A percentile compares a stretch with the other conserved stretches of the same genome.
phyloP scores from a whole-genome alignment of 2,329 filamentous ascomycete genomes.

The Fusarium euwallaceae region DNA sequence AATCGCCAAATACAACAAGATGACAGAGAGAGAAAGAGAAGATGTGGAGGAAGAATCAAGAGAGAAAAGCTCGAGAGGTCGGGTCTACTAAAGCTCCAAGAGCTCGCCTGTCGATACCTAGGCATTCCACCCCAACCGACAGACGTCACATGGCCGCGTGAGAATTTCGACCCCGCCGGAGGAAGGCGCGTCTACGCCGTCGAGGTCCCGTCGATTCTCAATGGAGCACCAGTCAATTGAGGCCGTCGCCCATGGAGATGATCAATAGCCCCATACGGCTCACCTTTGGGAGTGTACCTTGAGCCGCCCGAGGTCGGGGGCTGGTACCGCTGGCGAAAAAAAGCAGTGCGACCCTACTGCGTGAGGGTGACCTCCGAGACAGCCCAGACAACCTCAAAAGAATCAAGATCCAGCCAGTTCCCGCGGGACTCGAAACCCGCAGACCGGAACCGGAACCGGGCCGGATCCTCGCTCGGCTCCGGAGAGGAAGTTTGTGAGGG shows the following conservation, averaged over 20 bases:
- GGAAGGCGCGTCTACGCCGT: conserved; percentile 15
- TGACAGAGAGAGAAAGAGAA: neutral
- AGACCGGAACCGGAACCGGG: conserved; percentile 44
- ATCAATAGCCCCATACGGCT: conserved; percentile 1
- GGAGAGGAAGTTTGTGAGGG: conserved; percentile 6
- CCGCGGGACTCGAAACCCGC: conserved; percentile 12
- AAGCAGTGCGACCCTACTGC: conserved; percentile 11
- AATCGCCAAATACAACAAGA: conserved; percentile 21
- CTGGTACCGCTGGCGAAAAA: conserved; percentile 11
- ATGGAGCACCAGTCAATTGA: neutral
- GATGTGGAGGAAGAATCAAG: neutral
- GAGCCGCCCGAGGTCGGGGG: conserved; percentile 38
- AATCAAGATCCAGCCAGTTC: neutral
- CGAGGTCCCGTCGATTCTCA: neutral
- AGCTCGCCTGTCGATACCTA: neutral
- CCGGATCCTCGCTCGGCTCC: conserved; percentile 25
- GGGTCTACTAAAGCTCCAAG: conserved; percentile 33
- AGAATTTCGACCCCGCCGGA: conserved; percentile 39
- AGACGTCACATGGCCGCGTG: conserved; percentile 43
- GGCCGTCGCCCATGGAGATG: neutral
- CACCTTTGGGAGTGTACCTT: conserved; percentile 11
- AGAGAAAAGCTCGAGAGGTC: conserved; percentile 10
- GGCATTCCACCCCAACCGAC: conserved; percentile 3
- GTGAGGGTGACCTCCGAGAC: neutral
- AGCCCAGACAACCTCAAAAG: conserved; percentile 3